These are phyloP conservation scores for Tulasnella calospora DNA, from an alignment of 768 basidiomycete genomes.

Conservation along the genomic window DNA sequence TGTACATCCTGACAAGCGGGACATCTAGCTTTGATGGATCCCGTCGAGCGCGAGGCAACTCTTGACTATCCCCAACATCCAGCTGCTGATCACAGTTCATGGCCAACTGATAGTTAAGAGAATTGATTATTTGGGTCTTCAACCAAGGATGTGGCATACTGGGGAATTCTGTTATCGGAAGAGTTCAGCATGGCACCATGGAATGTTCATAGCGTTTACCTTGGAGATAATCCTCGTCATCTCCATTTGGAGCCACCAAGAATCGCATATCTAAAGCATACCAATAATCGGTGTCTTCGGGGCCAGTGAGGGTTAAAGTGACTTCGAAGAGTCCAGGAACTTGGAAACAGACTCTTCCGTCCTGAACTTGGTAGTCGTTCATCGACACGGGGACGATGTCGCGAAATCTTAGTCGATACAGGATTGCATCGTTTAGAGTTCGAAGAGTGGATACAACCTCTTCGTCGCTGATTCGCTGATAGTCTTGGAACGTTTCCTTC, in stretches of 20 bases:
- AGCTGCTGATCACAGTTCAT: conserved; percentile 23
- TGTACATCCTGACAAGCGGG: conserved; percentile 78
- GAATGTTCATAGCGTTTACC: neutral
- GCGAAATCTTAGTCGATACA: conserved; percentile 68
- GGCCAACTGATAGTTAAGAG: conserved; percentile 31
- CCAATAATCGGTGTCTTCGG: conserved; percentile 69
- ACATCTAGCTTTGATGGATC: conserved; percentile 48
- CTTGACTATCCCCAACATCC: conserved; percentile 12
- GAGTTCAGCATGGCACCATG: neutral
- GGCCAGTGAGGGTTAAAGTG: conserved; percentile 69
- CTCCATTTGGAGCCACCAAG: conserved; percentile 47
- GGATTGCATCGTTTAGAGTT: conserved; percentile 72
- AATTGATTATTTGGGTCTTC: conserved; percentile 30
- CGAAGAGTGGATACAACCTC: conserved; percentile 60
- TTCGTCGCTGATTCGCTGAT: conserved; percentile 58
- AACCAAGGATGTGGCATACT: conserved; percentile 27
- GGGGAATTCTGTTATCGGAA: conserved; percentile 27
- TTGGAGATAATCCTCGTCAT: neutral
- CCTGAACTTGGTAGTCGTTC: conserved; percentile 60
- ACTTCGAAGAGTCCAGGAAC: conserved; percentile 68
- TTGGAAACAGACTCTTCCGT: conserved; percentile 74
- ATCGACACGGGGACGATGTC: conserved; percentile 82
- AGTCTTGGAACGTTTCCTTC: conserved; percentile 17
- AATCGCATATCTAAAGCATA: conserved; percentile 44
- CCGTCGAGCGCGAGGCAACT: conserved; percentile 43